Percentiles rank a stretch among this genome's conserved stretches.
These are phyloP conservation scores for Elsinoe perseae DNA, from an alignment of 2,329 filamentous ascomycete species.

Conservation along the genomic window DNA sequence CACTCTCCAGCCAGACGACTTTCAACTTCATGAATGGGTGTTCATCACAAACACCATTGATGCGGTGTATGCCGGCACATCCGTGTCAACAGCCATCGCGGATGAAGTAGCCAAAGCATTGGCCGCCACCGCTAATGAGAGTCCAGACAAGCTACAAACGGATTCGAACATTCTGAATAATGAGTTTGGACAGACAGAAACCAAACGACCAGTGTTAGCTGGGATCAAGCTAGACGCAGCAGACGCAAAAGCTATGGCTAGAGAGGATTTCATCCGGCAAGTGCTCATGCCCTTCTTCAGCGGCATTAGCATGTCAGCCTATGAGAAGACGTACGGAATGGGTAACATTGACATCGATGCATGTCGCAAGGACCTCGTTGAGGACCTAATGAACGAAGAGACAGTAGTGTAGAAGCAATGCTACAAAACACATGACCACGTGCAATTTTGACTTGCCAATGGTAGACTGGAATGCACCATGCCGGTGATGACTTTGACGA, in stretches of 20 bases:
- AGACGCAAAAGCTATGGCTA: constrained; percentile 46
- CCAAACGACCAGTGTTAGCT: constrained; percentile 38
- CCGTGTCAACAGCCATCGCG: constrained; percentile 65
- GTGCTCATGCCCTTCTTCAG: constrained; percentile 83
- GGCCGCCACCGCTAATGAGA: constrained; percentile 35
- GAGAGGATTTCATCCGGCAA: constrained; percentile 60
- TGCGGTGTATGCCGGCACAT: constrained; percentile 73
- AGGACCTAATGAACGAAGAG: constrained; percentile 35
- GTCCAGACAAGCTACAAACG: constrained; percentile 21
- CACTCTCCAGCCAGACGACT: constrained; percentile 82
- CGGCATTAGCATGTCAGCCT: constrained; percentile 84
- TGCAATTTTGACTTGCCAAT: neutral
- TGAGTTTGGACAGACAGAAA: constrained; percentile 16
- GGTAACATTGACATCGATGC: constrained; percentile 56
- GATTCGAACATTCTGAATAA: neutral
- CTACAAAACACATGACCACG: neutral
- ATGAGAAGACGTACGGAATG: constrained; percentile 89
- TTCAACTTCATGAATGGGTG: constrained; percentile 96
- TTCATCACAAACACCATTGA: constrained; percentile 97
- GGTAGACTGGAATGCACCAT: neutral
- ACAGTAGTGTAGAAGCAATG: constrained; percentile 36
- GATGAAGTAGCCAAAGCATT: constrained; percentile 79
- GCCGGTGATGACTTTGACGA: neutral
- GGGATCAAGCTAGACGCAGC: constrained; percentile 50
- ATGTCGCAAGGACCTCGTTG: constrained; percentile 38